A percentile compares a stretch with the other conserved stretches of the same genome.
Conservation (phyloP, 371 early-diverging fungal species). For the Mitosporidium daphniae region DNA sequence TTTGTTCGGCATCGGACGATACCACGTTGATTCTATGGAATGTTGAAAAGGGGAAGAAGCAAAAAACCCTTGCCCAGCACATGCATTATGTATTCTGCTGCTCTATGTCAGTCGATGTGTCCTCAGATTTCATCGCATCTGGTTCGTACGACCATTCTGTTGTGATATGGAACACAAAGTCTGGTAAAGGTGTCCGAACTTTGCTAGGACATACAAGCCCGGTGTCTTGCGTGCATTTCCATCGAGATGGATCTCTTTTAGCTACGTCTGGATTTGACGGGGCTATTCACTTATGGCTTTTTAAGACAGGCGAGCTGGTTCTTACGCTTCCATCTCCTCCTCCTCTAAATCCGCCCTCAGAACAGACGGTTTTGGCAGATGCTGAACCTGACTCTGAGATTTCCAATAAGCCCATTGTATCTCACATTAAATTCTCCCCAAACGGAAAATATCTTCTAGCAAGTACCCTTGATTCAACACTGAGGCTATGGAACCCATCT, state of each 20-base stretch:
- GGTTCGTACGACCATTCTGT: constrained; percentile 89
- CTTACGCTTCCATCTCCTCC: constrained; percentile 2
- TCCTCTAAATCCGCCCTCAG: constrained; percentile 2
- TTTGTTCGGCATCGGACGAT: constrained; percentile 74
- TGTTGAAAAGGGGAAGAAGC: constrained; percentile 16
- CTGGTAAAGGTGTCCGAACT: constrained; percentile 33
- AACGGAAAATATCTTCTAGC: constrained; percentile 87
- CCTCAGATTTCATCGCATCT: constrained; percentile 62
- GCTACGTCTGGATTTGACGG: constrained; percentile 75
- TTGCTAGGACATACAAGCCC: constrained; percentile 80
- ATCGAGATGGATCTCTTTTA: constrained; percentile 72
- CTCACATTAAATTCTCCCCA: constrained; percentile 79
- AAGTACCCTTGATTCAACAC: constrained; percentile 48
- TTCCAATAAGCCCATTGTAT: constrained; percentile 66
- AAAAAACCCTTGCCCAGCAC: constrained; percentile 42
- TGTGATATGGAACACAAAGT: constrained; percentile 69
- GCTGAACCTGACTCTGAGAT: constrained; percentile 63
- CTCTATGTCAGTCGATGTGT: constrained; percentile 64
- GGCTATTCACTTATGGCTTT: constrained; percentile 29
- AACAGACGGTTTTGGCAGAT: not conserved
- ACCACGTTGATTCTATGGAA: constrained; percentile 61
- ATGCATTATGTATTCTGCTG: constrained; percentile 72
- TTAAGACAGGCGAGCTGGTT: constrained; percentile 1
- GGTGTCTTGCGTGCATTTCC: constrained; percentile 66
- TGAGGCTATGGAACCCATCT: constrained; percentile 66